Evolutionary conservation across 2,329 filamentous ascomycete genomes (phyloP).

Genomic region (Penicillium sp.): DNA sequence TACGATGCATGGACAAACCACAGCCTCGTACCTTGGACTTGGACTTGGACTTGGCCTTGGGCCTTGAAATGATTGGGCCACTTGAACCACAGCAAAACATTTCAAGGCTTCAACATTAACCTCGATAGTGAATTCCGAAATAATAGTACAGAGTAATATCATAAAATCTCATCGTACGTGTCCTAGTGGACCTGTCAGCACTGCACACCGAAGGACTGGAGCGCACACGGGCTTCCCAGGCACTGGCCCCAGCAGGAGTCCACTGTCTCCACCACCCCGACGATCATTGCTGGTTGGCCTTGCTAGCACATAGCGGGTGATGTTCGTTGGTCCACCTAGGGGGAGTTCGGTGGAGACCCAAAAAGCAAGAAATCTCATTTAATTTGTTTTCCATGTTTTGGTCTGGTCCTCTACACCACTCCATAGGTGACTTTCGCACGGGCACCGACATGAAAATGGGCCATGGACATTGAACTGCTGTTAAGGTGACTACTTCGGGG

Average conservation of each 20-base stretch:
- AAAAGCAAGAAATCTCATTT: neutral
- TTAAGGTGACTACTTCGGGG: slow-evolving; percentile 1
- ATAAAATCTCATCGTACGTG: neutral
- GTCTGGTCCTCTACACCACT: no score
- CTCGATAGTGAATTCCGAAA: no score
- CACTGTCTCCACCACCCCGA: slow-evolving; percentile 4
- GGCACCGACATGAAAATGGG: neutral
- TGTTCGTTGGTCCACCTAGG: slow-evolving; percentile 2
- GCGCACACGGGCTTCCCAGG: neutral
- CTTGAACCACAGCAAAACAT: neutral
- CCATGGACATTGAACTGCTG: neutral
- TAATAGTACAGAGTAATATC: no score
- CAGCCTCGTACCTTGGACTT: neutral
- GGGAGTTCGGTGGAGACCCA: slow-evolving; percentile 1
- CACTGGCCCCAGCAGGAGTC: neutral
- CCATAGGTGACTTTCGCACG: neutral
- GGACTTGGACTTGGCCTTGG: neutral
- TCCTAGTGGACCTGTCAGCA: neutral
- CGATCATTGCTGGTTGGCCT: slow-evolving; percentile 3
- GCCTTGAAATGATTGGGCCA: neutral
- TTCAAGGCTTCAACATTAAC: neutral
- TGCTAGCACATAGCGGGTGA: slow-evolving; percentile 3
- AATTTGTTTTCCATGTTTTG: neutral
- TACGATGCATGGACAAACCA: neutral
- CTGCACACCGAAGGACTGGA: neutral